Base-by-base conservation (phyloP, 2,329 filamentous ascomycete species). In the Talaromyces piceae region DNA sequence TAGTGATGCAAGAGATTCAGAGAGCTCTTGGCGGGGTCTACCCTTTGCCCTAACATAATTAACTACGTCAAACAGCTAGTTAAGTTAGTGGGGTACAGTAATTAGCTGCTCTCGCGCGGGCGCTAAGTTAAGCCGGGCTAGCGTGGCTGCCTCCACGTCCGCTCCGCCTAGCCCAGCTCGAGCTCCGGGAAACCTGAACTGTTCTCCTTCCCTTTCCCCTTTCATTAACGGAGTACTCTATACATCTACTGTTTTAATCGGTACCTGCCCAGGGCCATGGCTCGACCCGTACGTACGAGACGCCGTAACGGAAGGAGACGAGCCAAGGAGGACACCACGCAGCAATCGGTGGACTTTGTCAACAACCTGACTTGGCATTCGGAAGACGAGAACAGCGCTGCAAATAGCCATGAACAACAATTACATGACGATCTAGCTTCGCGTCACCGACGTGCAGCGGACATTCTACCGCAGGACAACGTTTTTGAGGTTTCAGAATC, bases 311-410 rank as follows among this genome's bases (percentile, higher is more conserved):
- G 33, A 28, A 6, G 27, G n/a, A n/a, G n/a, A n/a, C n/a, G n/a
- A n/a, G 12, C 37, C 30, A 52, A 45, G 27, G 60, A 60, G 51
- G 47, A 55, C 28, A 51, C 49, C 22, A 61, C 56, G 11, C 33
- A 31, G 4, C 47, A 53, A 20, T 45, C 57, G 4, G 43, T 63
- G 22, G 58, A 59, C 13, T 33, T 58, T 23, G 22, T 63, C 5
- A 65, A 63, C 44, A 56, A 39, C 20, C 49, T 61, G 41, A 23
- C 25, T 3, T 30, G 20, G 13, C n/a, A 49, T 25, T 30, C 27
- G 22, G 49, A 33, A 33, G 28, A 8, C 16, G 43, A 46, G 30
- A 12, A 9, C 22, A 18, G 16, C 18, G 18, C 12, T 13, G 41
- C 39, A 22, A 20, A 20, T 18, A 9, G 12, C 33, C 16, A 18